phyloP scores from a whole-genome alignment of 768 basidiomycete species.

The Termitomyces sp. region DNA sequence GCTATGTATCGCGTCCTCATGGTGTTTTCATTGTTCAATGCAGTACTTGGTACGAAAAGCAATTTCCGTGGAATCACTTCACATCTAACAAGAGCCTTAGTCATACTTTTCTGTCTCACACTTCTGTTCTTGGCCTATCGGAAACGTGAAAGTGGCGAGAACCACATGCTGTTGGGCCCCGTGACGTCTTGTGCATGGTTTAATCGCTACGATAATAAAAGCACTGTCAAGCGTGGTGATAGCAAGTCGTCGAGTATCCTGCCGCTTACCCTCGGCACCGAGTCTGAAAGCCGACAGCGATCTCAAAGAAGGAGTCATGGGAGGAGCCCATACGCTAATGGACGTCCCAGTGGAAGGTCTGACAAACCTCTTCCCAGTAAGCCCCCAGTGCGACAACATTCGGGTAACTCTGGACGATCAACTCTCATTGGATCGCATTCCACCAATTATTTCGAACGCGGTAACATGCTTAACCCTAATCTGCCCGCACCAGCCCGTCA shows the following conservation, averaged over 20 bases:
- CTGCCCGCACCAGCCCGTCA: constrained; percentile 14
- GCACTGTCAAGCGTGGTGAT: constrained; percentile 28
- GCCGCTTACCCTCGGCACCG: constrained; percentile 20
- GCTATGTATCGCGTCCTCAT: constrained; percentile 85
- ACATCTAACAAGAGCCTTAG: constrained; percentile 16
- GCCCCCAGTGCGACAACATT: constrained; percentile 23
- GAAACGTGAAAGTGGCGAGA: constrained; percentile 38
- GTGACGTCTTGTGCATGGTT: constrained; percentile 75
- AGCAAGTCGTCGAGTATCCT: constrained; percentile 32
- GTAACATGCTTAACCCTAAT: constrained; percentile 38
- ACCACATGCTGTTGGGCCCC: constrained; percentile 63
- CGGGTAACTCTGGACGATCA: constrained; percentile 24
- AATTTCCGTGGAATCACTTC: background rate
- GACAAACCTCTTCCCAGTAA: constrained; percentile 21
- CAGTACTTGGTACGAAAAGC: constrained; percentile 49
- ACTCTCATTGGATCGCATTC: constrained; percentile 25
- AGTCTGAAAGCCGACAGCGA: constrained; percentile 8
- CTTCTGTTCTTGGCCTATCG: constrained; percentile 36
- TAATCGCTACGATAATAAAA: constrained; percentile 41
- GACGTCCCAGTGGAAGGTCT: constrained; percentile 9
- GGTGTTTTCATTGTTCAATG: constrained; percentile 76
- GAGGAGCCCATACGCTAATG: constrained; percentile 13
- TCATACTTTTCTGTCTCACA: constrained; percentile 30
- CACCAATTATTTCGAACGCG: constrained; percentile 32
- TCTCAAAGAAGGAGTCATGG: constrained; percentile 7